Evolutionary conservation across 768 basidiomycete species (phyloP).

Genomic region (Russula lepida): DNA sequence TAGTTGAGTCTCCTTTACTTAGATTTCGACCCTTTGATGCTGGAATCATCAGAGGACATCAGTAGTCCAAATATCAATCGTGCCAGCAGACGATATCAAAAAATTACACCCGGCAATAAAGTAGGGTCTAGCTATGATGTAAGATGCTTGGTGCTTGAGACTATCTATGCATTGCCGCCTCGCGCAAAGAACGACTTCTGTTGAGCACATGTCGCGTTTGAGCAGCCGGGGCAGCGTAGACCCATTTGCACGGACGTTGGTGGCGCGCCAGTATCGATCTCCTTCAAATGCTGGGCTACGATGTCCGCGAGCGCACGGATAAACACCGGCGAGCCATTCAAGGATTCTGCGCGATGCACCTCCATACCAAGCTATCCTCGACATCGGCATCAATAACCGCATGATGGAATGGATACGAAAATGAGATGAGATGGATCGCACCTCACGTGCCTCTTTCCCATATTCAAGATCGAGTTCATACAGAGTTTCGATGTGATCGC

Average conservation of each 20-base stretch:
- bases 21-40: neutral
- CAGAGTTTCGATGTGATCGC: conserved; percentile 97
- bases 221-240: conserved; percentile 91
- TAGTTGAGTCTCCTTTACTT: too few species aligned
- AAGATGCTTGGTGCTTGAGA: too few species aligned
- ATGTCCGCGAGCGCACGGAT: conserved; percentile 93
- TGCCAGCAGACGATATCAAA: neutral
- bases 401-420: neutral
- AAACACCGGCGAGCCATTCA: conserved; percentile 95
- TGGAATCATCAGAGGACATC: neutral
- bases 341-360: conserved; percentile 77
- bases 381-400: neutral
- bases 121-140: neutral
- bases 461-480: conserved; percentile 97
- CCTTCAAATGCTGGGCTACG: conserved; percentile 65
- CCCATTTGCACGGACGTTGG: conserved; percentile 72
- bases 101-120: neutral
- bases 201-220: conserved; percentile 74
- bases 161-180: conserved; percentile 42
- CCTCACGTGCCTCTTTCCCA: conserved; percentile 82
- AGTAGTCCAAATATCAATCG: neutral
- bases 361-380: conserved; percentile 75
- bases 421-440: conserved; percentile 30
- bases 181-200: conserved; percentile 87
- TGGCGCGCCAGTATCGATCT: conserved; percentile 49